Percentiles rank a stretch among this genome's conserved stretches.
Evolutionary conservation across 805 yeast genomes (phyloP).

Genomic region (Deakozyma indianensis): DNA sequence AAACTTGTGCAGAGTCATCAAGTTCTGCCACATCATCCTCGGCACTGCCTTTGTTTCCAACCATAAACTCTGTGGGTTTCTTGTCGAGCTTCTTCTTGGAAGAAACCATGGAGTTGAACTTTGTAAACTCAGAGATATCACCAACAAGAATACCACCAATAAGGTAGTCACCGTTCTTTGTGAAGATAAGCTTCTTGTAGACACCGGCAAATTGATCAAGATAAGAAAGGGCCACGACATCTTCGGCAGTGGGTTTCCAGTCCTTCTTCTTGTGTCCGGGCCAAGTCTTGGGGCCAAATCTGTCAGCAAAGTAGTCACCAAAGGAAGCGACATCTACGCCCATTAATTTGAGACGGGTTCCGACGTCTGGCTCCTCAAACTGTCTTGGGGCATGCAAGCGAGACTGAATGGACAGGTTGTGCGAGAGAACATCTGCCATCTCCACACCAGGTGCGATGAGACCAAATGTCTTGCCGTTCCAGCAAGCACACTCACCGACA

Average conservation of each 20-base stretch:
- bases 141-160: constrained; percentile 27
- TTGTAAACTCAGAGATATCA: constrained; percentile 21
- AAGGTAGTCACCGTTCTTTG: constrained; percentile 23
- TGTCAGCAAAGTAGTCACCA: constrained; percentile 26
- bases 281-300: constrained; percentile 22
- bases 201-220: constrained; percentile 23
- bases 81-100: constrained; percentile 19
- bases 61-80: constrained; percentile 21
- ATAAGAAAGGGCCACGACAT: constrained; percentile 17
- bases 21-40: constrained; percentile 20
- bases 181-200: constrained; percentile 22
- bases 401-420: constrained; percentile 23
- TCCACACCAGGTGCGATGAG: constrained; percentile 27
- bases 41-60: constrained; percentile 15
- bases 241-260: constrained; percentile 9
- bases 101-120: constrained; percentile 18
- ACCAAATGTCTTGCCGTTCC: constrained; percentile 24
- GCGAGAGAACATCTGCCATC: constrained; percentile 25
- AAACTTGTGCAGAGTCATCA: constrained; percentile 24
- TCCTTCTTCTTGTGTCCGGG: constrained; percentile 14
- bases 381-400: constrained; percentile 17
- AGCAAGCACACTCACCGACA: constrained; percentile 25
- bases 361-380: constrained; percentile 23
- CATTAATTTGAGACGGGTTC: constrained; percentile 24
- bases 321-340: constrained; percentile 27